Evolutionary conservation across 352 stramenopile species (phyloP), one percentile per base, ranked within the genome.

Genomic region (Phytophthora sp.): DNA sequence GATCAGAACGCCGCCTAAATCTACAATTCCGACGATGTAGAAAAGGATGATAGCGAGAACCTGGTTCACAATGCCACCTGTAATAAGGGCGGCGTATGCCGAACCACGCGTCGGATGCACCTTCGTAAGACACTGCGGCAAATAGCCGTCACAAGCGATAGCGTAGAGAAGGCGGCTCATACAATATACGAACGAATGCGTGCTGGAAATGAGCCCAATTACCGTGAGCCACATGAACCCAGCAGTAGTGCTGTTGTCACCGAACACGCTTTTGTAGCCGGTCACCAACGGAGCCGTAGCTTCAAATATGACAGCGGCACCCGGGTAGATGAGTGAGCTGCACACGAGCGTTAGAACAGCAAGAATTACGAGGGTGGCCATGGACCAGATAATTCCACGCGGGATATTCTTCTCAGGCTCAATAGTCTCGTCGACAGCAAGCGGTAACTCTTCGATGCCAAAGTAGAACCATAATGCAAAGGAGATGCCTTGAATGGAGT

Each of bases 401-500:
- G 83, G 78, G 62, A 92, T 90, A 64, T 89, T 92, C 53, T 83
- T 80, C 43, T 76, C 73, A 0, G 83, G 83, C 18, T 92, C 69
- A 44, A 92, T 87, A 4, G 83, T 89, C 50, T 92, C 83, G 39
- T 92, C 83, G 2, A 88, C 68, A 2, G 83, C 80, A 31, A 92
- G 83, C 0, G 83, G 83, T 1, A 92, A 66, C 45, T 92, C 80
- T 61, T 92, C 83, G 28, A 90, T 92, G 34, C 80, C 82, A 8
- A 89, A 68, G 77, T 88, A 91, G 54, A 89, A 91, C 79, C 82
- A 91, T 24, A 91, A 56, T 6, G 69, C 57, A 52, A 89, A 89
- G 5, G 79, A 87, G 26, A 88, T 76, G 17, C 76, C 82, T 15
- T 79, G 64, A 27, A 91, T 49, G 27, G 79, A 73, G 48, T 76